phyloP scores from a whole-genome alignment of 345 rosid species.

The Ricinus communis region DNA sequence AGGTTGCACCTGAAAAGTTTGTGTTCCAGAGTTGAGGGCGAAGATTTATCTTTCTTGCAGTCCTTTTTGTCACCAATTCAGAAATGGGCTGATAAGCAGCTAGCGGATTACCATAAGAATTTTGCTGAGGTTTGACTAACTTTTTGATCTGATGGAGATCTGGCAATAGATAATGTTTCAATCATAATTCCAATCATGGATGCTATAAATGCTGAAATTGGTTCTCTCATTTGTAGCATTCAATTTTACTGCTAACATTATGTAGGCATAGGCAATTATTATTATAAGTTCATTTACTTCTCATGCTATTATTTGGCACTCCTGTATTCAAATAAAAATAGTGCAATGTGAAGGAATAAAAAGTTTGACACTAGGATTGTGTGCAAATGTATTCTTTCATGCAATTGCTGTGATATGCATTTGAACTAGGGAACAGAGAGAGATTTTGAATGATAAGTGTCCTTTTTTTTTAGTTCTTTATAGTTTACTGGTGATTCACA shows the following conservation, averaged over 20 bases:
- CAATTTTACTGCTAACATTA: not conserved
- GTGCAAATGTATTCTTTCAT: not conserved
- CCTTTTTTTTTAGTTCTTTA: not conserved
- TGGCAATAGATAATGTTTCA: not conserved
- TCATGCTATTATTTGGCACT: not conserved
- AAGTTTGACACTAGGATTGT: not conserved
- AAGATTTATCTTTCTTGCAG: conserved; percentile 69
- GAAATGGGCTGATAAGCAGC: conserved; percentile 86
- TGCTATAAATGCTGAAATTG: not conserved
- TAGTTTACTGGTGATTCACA: not conserved
- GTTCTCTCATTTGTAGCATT: not conserved
- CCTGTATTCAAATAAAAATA: not conserved
- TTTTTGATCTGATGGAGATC: not conserved
- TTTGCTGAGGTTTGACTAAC: conserved; percentile 71
- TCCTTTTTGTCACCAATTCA: conserved; percentile 85
- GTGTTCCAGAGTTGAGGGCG: conserved; percentile 60
- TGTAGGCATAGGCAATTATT: not conserved
- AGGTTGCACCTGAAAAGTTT: conserved; percentile 85
- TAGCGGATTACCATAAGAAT: conserved; percentile 86
- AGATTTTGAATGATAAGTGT: not conserved
- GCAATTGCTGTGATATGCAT: not conserved
- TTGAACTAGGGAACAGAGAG: not conserved
- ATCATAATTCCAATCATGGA: not conserved
- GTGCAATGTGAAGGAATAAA: not conserved
- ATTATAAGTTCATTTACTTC: not conserved